Base-by-base conservation (phyloP, 83 land plant genomes). In the Thuja plicata region DNA sequence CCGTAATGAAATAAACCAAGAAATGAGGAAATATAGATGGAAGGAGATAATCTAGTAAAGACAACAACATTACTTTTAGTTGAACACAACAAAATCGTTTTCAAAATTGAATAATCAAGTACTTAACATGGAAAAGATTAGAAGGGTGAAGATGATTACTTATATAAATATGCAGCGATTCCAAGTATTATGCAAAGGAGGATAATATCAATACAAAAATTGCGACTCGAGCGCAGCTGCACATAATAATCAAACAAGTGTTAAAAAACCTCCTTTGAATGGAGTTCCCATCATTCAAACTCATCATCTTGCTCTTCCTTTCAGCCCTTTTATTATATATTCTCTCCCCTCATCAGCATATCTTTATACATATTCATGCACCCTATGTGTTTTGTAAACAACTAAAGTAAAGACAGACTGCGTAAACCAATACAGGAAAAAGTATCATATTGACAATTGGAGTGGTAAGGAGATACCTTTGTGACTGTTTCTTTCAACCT, bases 181-280 rank as follows among this genome's bases (percentile, higher is more conserved):
- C 97, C 97, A 77, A 96, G 87, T 57, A 96, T 94, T 30, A 96
- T 79, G 84, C 95, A 93, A 60, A 95, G 89, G 52, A 96, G 93
- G 84, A 96, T 94, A 79, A 97, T 94, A 88, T 97, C 98, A 76
- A 95, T 91, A 74, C 96, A 97, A 84, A 97, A 97, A 84, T 97
- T 97, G 74, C 97, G 92, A 88, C 95, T 97, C 50, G 98, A 97
- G 50, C 98, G 91, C 92, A 96, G 86, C 98, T 97, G 97, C 40
- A 90, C 60, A 50, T 57, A 82, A 73, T 74, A 79, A 85, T 86
- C 48, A 76, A 55, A 54, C 13, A 71, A 27, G 81, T 41, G 30
- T 83, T 48, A 83, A 11, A 83, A 34, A 83, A 83, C 7, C 55
- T 46, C 34, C 13, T 30, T 48, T 15, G n/a, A n/a, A n/a, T n/a